Conservation (phyloP, 2,329 filamentous ascomycete species). For the Podosphaera xanthii region DNA sequence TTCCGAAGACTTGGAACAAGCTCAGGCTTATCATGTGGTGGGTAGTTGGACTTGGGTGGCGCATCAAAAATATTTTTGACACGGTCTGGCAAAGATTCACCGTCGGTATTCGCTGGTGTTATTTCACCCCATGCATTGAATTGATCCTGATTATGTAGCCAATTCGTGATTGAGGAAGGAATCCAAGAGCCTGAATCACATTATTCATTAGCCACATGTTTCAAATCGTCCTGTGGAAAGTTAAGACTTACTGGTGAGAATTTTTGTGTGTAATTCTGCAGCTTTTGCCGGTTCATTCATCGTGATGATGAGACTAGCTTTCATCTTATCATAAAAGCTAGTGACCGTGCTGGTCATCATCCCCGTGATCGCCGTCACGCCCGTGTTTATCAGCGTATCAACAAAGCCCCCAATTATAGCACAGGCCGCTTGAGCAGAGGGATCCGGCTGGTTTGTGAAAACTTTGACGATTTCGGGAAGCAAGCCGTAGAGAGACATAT, state of each 20-base stretch:
- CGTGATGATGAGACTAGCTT: not conserved
- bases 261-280: not conserved
- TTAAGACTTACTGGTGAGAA: not conserved
- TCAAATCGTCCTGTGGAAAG: not conserved
- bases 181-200: not conserved
- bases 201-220: not conserved
- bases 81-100: not conserved
- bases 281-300: not conserved
- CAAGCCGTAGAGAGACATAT: slow-evolving; percentile 1
- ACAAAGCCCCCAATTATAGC: not conserved
- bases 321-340: not conserved
- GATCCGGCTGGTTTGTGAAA: slow-evolving; percentile 1
- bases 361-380: not conserved
- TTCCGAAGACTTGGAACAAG: not conserved
- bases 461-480: slow-evolving; percentile 1
- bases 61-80: not conserved
- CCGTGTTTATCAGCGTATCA: not conserved
- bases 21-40: not conserved
- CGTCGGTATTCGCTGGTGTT: not conserved
- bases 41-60: not conserved
- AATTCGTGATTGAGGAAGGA: not conserved
- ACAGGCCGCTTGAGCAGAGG: not conserved
- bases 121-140: not conserved
- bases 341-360: not conserved
- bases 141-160: not conserved